Evolutionary conservation across 1,284 basidiomycete species (phyloP).

Genomic region (Chalciporus sp.): DNA sequence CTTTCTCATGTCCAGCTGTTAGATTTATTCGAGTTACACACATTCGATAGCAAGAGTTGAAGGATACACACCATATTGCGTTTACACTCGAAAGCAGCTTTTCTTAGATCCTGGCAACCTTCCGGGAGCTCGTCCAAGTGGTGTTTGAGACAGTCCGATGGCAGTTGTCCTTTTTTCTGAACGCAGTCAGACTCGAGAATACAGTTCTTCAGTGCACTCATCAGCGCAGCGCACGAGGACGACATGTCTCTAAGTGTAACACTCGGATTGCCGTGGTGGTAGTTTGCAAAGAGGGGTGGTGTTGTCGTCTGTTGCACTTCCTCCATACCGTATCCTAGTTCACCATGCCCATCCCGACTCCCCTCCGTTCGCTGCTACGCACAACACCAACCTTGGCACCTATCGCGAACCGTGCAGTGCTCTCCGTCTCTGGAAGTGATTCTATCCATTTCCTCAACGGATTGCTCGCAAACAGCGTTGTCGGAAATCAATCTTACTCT

Average conservation of each 20-base stretch:
- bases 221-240: slow-evolving; percentile 74
- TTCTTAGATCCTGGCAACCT: slow-evolving; percentile 72
- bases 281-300: not conserved
- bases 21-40: not conserved
- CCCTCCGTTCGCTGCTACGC: slow-evolving; percentile 48
- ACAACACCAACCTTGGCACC: slow-evolving; percentile 61
- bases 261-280: not conserved
- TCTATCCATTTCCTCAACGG: slow-evolving; percentile 89
- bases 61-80: slow-evolving; percentile 74
- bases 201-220: slow-evolving; percentile 77
- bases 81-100: slow-evolving; percentile 86
- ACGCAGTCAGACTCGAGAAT: slow-evolving; percentile 84
- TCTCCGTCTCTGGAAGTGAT: slow-evolving; percentile 83
- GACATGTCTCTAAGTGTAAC: slow-evolving; percentile 52
- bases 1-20: slow-evolving; percentile 83
- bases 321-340: no score
- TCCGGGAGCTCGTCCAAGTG: slow-evolving; percentile 75
- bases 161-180: slow-evolving; percentile 66
- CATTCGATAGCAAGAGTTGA: not conserved
- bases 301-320: slow-evolving; percentile 10
- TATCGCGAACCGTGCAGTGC: slow-evolving; percentile 63
- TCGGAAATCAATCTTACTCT: slow-evolving; percentile 66
- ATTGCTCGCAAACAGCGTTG: slow-evolving; percentile 69
- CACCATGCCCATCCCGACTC: slow-evolving; percentile 37
- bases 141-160: slow-evolving; percentile 78